Base-by-base conservation (phyloP, 257 asterid genomes). In the Verbascum thapsus region DNA sequence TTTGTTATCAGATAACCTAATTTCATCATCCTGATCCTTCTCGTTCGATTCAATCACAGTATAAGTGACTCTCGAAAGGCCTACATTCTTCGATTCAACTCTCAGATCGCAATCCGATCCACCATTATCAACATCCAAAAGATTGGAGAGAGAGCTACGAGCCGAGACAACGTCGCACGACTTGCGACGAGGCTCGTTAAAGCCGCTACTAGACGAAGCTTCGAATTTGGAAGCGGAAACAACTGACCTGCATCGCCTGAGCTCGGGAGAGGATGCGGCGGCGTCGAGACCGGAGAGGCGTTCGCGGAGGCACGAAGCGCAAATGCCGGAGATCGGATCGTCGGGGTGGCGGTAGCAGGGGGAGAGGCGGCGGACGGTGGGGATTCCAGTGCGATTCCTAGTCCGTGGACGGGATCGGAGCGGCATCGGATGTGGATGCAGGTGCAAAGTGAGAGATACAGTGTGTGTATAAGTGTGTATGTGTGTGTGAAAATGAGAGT, bases 221-320 rank as follows among this genome's bases (percentile, higher is more conserved):
- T 79, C 88, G 62, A 80, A 74, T 58, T 47, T 73, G 23, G 83
- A 71, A 5, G 66, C 18, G 7, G 83, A 74, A 53, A 81, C 92
- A 10, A 77, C 83, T 0, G 99, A 94, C 81, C 90, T 76, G 76
- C 86, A 77, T 0, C 99, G 88, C 15, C 95, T 88, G 66, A 94
- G 82, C 75, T 81, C 87, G 60, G 95, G 90, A 43, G 80, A 38
- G 7, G 77, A 44, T 0, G 57, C 66, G 16, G 44, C 54, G 11
- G 81, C 69, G 43, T 91, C 95, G 59, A 94, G 87, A 18, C 85
- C 87, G 53, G 83, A 79, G 70, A 94, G 96, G 48, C 97, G 99
- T 13, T 94, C 97, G 3, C 97, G 88, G 61, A 94, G 85, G 74
- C 99, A 94, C 0, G 97, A 78, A 37, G 99, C 90, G 80, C 99